phyloP scores from a whole-genome alignment of 306 rosid species.

The Acacia confusa region DNA sequence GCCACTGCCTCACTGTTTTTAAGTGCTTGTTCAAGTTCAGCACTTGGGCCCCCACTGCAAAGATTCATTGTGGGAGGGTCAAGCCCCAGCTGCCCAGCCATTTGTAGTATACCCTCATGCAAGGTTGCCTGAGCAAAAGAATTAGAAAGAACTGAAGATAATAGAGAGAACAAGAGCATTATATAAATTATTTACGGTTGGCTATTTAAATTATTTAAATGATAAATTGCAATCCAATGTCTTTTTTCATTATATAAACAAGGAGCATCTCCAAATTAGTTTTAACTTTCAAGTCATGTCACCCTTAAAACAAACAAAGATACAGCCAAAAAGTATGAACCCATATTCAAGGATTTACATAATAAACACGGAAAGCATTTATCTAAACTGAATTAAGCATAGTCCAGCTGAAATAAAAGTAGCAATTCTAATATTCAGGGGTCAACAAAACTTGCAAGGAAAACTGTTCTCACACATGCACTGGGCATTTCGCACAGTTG shows the following conservation, averaged over 20 bases:
- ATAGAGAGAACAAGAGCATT: too few relatives aligned
- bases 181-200: too few relatives aligned
- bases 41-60: conserved; percentile 63
- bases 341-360: neutral
- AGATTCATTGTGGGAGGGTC: conserved; percentile 90
- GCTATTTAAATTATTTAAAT: conserved; percentile 2
- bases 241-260: neutral
- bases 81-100: conserved; percentile 99
- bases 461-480: neutral
- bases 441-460: neutral
- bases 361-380: neutral
- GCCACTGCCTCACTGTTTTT: conserved; percentile 96
- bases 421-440: conserved; percentile 2
- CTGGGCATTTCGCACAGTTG: too few relatives aligned
- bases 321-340: neutral
- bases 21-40: conserved; percentile 77
- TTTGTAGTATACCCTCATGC: conserved; percentile 82
- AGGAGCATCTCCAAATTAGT: conserved; percentile 8
- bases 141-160: conserved; percentile 4
- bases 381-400: neutral
- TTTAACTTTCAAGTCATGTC: neutral
- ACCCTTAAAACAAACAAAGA: conserved; percentile 4
- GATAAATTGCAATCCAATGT: neutral
- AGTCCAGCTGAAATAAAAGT: neutral
- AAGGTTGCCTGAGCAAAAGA: conserved; percentile 73